Percentiles rank a stretch among this genome's conserved stretches.
These are phyloP conservation scores for Onygenales sp. DNA, from an alignment of 2,329 filamentous ascomycete species.

Conservation along the genomic window DNA sequence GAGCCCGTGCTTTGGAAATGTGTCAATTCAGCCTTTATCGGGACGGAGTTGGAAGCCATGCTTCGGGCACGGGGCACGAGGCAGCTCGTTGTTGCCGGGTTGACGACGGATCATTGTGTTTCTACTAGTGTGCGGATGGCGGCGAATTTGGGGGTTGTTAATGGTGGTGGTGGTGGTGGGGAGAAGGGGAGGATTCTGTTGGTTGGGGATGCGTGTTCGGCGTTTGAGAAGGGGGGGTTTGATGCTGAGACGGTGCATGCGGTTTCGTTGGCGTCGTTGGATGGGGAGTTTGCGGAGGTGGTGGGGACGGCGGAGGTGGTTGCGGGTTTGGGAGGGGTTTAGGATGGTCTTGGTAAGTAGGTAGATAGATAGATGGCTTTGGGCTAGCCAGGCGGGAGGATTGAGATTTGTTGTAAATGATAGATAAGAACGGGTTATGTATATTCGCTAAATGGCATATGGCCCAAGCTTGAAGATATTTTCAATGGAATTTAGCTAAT, in stretches of 20 bases:
- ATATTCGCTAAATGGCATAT: too few relatives aligned
- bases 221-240: slow-evolving; percentile 33
- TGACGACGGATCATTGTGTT: slow-evolving; percentile 43
- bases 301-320: slow-evolving; percentile 29
- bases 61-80: slow-evolving; percentile 25
- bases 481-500: background rate
- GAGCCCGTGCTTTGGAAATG: slow-evolving; percentile 36
- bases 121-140: slow-evolving; percentile 41
- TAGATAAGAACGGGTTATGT: background rate
- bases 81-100: slow-evolving; percentile 33
- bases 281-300: slow-evolving; percentile 38
- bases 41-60: slow-evolving; percentile 32
- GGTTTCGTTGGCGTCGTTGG: slow-evolving; percentile 36
- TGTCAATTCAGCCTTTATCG: slow-evolving; percentile 40
- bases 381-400: too few relatives aligned
- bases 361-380: too few relatives aligned
- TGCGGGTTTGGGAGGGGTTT: slow-evolving; percentile 13
- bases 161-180: slow-evolving; percentile 12
- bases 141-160: slow-evolving; percentile 35
- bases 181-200: slow-evolving; percentile 30
- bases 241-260: slow-evolving; percentile 39
- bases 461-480: background rate
- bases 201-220: slow-evolving; percentile 39
- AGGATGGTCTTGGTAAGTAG: too few relatives aligned
- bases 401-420: background rate